Evolutionary conservation across 148 eudicot species (phyloP).

Genomic region (Rhododendron molle): DNA sequence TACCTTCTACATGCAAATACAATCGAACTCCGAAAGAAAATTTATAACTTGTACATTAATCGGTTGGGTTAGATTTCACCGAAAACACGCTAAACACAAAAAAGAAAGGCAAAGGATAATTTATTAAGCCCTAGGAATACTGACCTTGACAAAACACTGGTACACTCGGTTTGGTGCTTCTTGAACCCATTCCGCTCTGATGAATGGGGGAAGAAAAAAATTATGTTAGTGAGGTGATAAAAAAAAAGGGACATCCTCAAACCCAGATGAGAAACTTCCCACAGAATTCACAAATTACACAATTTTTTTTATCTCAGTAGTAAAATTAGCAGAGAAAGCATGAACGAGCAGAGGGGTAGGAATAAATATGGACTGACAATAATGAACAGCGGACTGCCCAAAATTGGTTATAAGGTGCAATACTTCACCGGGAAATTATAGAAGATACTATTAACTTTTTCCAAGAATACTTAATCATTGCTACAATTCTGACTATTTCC

Average conservation of each 20-base stretch:
- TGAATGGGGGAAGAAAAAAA: not conserved
- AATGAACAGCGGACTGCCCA: not conserved
- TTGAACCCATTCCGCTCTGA: slow-evolving; percentile 69
- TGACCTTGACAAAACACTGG: slow-evolving; percentile 78
- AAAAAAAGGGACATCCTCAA: not conserved
- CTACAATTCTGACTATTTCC: not conserved
- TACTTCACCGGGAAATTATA: not conserved
- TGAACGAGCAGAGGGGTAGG: not conserved
- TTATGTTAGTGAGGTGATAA: not conserved
- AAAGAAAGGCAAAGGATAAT: slow-evolving; percentile 4
- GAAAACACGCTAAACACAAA: not conserved
- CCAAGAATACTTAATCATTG: not conserved
- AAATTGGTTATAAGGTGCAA: not conserved
- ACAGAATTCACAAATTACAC: not conserved
- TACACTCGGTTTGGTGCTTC: slow-evolving; percentile 53
- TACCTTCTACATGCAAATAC: not conserved
- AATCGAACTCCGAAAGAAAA: not conserved
- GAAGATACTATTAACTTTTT: not conserved
- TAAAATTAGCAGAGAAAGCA: not conserved
- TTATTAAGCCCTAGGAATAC: not conserved
- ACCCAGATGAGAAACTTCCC: not conserved
- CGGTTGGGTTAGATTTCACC: not conserved
- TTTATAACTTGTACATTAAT: not conserved
- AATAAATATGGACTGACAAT: not conserved
- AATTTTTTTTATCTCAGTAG: not conserved